Evolutionary conservation across 352 stramenopile genomes (phyloP).

Genomic region (Peronospora tabacina): DNA sequence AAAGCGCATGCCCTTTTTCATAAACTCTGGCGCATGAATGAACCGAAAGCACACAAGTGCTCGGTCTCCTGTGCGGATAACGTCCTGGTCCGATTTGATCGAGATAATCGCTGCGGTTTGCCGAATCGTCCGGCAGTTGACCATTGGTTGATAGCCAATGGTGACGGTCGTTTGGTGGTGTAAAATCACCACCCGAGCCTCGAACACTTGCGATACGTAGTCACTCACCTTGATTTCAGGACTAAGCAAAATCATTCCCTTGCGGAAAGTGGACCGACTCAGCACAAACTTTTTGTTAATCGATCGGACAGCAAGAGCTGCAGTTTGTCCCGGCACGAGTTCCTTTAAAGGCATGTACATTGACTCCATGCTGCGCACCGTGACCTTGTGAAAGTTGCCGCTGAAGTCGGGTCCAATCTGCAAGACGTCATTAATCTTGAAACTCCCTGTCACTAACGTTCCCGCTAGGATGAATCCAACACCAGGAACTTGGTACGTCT

Average conservation of each 20-base stretch:
- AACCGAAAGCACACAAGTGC: slow-evolving; percentile 87
- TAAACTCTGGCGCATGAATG: slow-evolving; percentile 91
- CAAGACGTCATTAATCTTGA: slow-evolving; percentile 83
- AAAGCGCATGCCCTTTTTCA: slow-evolving; percentile 94
- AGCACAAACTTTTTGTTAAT: slow-evolving; percentile 86
- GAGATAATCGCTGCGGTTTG: slow-evolving; percentile 87
- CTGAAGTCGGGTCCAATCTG: slow-evolving; percentile 87
- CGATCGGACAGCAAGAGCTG: slow-evolving; percentile 79
- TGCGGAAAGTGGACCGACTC: slow-evolving; percentile 80
- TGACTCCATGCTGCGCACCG: slow-evolving; percentile 82
- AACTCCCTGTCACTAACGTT: slow-evolving; percentile 88
- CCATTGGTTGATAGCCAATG: slow-evolving; percentile 91
- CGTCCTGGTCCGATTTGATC: slow-evolving; percentile 74
- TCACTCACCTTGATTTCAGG: slow-evolving; percentile 64
- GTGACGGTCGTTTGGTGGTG: slow-evolving; percentile 94
- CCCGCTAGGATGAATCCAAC: slow-evolving; percentile 92
- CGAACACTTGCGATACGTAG: slow-evolving; percentile 83
- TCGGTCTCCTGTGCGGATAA: slow-evolving; percentile 87
- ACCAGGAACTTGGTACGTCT: slow-evolving; percentile 89
- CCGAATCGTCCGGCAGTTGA: slow-evolving; percentile 89
- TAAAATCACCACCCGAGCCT: slow-evolving; percentile 90
- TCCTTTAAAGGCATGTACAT: slow-evolving; percentile 89
- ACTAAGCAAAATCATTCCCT: slow-evolving; percentile 89
- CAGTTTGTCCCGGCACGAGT: slow-evolving; percentile 77
- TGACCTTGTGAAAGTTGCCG: slow-evolving; percentile 82